Conservation (phyloP, 2,329 filamentous ascomycete genomes). For the Pezicula rhizophila region DNA sequence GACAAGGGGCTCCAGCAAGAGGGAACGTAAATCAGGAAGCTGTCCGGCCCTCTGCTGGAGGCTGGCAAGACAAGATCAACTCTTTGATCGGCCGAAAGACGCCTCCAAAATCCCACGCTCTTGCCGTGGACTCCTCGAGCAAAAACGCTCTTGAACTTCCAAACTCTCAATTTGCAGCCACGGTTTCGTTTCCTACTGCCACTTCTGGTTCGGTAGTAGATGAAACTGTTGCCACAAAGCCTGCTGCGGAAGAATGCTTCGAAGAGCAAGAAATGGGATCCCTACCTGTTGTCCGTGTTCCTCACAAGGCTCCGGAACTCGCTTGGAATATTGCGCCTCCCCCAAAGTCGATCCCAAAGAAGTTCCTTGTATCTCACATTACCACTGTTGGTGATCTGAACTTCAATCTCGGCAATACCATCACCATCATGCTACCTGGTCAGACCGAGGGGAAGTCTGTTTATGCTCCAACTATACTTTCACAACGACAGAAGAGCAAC, state of each 20-base stretch:
- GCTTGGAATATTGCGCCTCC: slow-evolving; percentile 56
- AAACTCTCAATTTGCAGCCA: slow-evolving; percentile 41
- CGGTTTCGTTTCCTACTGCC: slow-evolving; percentile 59
- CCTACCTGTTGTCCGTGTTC: slow-evolving; percentile 64
- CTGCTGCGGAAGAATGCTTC: slow-evolving; percentile 73
- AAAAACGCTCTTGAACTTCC: slow-evolving; percentile 59
- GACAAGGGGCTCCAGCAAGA: slow-evolving; percentile 31
- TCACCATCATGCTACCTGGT: slow-evolving; percentile 42
- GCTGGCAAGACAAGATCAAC: slow-evolving; percentile 83
- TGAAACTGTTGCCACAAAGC: slow-evolving; percentile 51
- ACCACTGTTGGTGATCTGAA: slow-evolving; percentile 38
- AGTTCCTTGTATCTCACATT: slow-evolving; percentile 40
- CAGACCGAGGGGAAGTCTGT: slow-evolving; percentile 35
- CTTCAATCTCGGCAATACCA: slow-evolving; percentile 32
- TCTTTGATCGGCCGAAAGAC: slow-evolving; percentile 63
- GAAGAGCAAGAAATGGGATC: slow-evolving; percentile 78
- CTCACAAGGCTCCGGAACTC: slow-evolving; percentile 52
- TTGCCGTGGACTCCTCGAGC: slow-evolving; percentile 62
- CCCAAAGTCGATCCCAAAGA: slow-evolving; percentile 47
- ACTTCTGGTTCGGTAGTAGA: slow-evolving; percentile 27
- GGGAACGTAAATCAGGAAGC: background rate
- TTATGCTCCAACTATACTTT: slow-evolving; percentile 22
- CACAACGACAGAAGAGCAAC: slow-evolving; percentile 25
- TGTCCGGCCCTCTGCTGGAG: slow-evolving; percentile 24
- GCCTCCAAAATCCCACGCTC: slow-evolving; percentile 50